Evolutionary conservation across 805 yeast species (phyloP).

Genomic region (Myxozyma geophila): DNA sequence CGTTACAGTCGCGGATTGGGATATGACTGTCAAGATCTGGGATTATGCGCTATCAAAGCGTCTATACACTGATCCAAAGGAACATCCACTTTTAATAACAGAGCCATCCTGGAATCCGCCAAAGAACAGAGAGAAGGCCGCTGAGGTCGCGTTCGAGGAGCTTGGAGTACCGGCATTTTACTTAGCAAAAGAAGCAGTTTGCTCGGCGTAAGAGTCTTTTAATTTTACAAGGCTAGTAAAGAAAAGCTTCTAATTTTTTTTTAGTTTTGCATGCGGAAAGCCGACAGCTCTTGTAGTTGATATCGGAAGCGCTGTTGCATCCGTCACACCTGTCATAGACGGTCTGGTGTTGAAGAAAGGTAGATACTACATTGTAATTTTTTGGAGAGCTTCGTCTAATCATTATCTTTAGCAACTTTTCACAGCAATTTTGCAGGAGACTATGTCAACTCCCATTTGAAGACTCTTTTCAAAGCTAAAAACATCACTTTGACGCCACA

Average conservation of each 20-base stretch:
- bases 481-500: constrained; percentile 45
- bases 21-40: constrained; percentile 70
- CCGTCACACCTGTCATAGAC: constrained; percentile 68
- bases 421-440: constrained; percentile 84
- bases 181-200: constrained; percentile 74
- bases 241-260: constrained; percentile 2
- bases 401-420: constrained; percentile 39
- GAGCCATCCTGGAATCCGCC: constrained; percentile 74
- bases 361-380: not conserved
- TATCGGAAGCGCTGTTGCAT: constrained; percentile 69
- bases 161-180: constrained; percentile 78
- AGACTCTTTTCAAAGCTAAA: constrained; percentile 52
- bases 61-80: constrained; percentile 59
- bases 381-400: not conserved
- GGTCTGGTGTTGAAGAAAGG: constrained; percentile 40
- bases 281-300: constrained; percentile 81
- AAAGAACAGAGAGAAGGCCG: constrained; percentile 59
- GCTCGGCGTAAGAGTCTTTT: constrained; percentile 49
- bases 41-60: constrained; percentile 58
- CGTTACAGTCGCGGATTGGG: constrained; percentile 57
- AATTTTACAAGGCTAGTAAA: not conserved
- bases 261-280: constrained; percentile 76
- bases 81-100: constrained; percentile 65
- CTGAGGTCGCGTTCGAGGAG: constrained; percentile 75
- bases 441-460: constrained; percentile 68